A percentile compares a stretch with the other conserved stretches of the same genome.
These are phyloP conservation scores for Melocanna baccifera DNA, from an alignment of 176 grass and related monocot genomes.

Conservation along the genomic window DNA sequence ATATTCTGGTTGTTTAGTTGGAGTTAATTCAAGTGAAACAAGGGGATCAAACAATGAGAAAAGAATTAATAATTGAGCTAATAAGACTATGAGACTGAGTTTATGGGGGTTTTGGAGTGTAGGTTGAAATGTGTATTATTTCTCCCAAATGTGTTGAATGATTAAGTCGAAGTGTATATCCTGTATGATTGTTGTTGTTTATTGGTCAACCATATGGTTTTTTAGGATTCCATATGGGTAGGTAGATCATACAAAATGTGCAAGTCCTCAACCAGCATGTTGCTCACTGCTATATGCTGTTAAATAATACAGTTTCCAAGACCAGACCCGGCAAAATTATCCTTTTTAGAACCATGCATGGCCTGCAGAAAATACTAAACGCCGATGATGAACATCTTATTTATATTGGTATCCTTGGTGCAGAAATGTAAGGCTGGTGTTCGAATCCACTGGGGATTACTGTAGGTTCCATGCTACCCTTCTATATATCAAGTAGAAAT, in stretches of 20 bases:
- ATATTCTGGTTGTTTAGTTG: background rate
- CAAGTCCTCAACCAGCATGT: background rate
- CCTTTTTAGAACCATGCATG: background rate
- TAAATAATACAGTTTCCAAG: background rate
- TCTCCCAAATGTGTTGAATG: background rate
- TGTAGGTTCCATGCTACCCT: conserved; percentile 31
- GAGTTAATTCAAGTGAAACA: background rate
- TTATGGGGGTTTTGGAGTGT: background rate
- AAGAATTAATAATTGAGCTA: background rate
- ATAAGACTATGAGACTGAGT: background rate
- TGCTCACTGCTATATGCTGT: background rate
- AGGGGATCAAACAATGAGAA: background rate
- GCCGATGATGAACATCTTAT: background rate
- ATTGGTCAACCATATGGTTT: background rate
- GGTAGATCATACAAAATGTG: background rate
- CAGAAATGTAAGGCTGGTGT: conserved; percentile 38
- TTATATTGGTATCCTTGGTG: conserved; percentile 9
- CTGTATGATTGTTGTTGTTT: background rate
- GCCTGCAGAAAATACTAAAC: background rate
- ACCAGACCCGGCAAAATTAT: background rate
- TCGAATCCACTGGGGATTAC: conserved; percentile 35
- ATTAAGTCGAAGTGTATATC: background rate
- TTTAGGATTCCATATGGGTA: background rate
- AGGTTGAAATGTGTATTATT: background rate
- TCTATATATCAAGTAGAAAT: background rate